phyloP scores from a whole-genome alignment of 495 filamentous ascomycete species.

The Astrocystis sublimbata region DNA sequence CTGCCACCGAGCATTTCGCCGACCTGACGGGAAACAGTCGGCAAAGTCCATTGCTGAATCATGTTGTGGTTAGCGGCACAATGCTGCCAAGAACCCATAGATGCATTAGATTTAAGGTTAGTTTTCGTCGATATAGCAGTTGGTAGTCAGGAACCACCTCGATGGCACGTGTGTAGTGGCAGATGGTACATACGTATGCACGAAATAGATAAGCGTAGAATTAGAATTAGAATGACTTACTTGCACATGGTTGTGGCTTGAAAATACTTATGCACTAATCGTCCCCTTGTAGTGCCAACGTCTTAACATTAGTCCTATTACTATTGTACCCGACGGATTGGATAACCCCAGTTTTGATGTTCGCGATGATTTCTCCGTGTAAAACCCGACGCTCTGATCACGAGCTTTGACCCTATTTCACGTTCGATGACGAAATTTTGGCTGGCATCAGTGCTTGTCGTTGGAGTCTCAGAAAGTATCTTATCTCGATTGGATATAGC shows the following conservation, averaged over 20 bases:
- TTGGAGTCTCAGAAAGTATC: no score
- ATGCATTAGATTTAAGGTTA: neutral
- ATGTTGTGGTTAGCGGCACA: neutral
- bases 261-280: neutral
- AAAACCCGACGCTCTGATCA: neutral
- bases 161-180: neutral
- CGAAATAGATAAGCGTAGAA: neutral
- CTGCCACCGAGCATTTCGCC: neutral
- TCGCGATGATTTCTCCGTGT: neutral
- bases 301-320: neutral
- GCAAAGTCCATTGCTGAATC: neutral
- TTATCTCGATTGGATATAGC: no score
- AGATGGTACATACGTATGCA: neutral
- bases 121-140: neutral
- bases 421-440: no score
- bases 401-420: no score
- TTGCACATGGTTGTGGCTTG: neutral
- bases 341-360: neutral
- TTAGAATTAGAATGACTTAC: no score
- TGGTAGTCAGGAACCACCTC: neutral
- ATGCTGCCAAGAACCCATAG: neutral
- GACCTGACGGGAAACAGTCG: neutral
- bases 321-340: constrained; percentile 7
- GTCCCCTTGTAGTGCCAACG: neutral
- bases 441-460: no score